A percentile compares a stretch with the other conserved stretches of the same genome.
phyloP scores from a whole-genome alignment of 23 red algal species.

The Cyanidioschyzon merolae region DNA sequence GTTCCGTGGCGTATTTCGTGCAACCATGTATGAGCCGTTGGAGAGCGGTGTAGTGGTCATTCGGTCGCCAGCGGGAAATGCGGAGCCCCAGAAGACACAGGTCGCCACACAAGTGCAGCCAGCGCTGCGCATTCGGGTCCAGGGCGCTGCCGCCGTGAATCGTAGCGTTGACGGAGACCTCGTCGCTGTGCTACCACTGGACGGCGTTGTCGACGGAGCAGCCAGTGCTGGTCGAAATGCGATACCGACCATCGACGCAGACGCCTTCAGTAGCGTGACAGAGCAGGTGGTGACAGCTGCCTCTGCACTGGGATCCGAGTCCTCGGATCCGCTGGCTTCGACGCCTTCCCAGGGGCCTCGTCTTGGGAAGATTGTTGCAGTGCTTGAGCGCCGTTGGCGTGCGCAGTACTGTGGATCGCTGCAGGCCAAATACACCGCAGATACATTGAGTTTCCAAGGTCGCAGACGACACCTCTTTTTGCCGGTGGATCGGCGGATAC shows the following conservation, averaged over 20 bases:
- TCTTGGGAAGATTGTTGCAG: slow-evolving; percentile 40
- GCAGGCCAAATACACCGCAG: slow-evolving; percentile 32
- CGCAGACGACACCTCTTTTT: slow-evolving; percentile 40
- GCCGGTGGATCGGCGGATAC: slow-evolving; percentile 56
- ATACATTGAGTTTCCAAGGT: slow-evolving; percentile 2
- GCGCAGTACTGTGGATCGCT: slow-evolving; percentile 66
- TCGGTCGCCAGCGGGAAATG: slow-evolving; percentile 6
- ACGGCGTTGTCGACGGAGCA: slow-evolving; percentile 33
- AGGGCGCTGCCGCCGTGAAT: slow-evolving; percentile 62
- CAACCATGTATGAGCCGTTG: slow-evolving; percentile 44
- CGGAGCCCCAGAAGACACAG: slow-evolving; percentile 17
- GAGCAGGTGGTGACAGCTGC: slow-evolving; percentile 18
- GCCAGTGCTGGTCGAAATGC: neutral
- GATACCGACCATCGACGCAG: slow-evolving; percentile 31
- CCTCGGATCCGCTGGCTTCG: neutral
- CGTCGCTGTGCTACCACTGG: slow-evolving; percentile 51
- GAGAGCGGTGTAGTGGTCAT: slow-evolving; percentile 50
- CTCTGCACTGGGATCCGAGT: neutral
- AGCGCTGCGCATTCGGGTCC: slow-evolving; percentile 45
- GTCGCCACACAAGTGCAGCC: neutral
- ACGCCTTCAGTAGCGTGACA: slow-evolving; percentile 34
- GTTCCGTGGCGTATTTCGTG: slow-evolving; percentile 50
- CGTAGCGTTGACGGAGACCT: slow-evolving; percentile 79
- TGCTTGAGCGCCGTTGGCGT: slow-evolving; percentile 74
- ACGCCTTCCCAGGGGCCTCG: neutral